Evolutionary conservation across 1,284 basidiomycete genomes (phyloP), one percentile per base, ranked within the genome.

Genomic region (Ustilago shanxiensis): DNA sequence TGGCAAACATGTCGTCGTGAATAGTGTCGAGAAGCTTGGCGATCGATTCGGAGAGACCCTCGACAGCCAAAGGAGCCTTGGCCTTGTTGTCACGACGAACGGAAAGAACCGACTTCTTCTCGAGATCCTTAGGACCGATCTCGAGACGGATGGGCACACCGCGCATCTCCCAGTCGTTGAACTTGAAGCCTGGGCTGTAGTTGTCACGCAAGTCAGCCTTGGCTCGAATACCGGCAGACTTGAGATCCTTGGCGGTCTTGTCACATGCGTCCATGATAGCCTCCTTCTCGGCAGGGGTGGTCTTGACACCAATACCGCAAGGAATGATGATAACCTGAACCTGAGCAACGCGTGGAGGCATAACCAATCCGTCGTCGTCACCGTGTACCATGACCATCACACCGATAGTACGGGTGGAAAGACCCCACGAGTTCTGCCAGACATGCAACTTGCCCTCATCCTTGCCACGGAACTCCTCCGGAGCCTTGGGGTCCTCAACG

Each of bases 361-460:
- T 91, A 14, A 99, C 95, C 73, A 99, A 88, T 51, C 96, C 96
- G 86, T 98, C 94, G 87, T 99, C 94, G 87, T 99, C 97, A 59
- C 96, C 96, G 86, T 99, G 97, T 11, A 95, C 91, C 96, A 99
- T 99, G 84, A 98, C 95, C 95, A 98, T 98, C 69, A 98, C 94
- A 86, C 96, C 96, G 81, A 99, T 95, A 39, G 93, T 91, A 66
- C 96, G 90, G n/a, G 97, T 99, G 55, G 93, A 95, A 52, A 99
- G 88, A 85, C 97, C 97, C 97, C 96, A 99, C 58, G 93, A 95
- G 88, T 98, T 99, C 88, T 99, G 96, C 95, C 94, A 98, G 18
- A 95, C 95, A 81, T 92, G 92, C 90, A 87, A 88, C 94, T 94
- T 79, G 39, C 83, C 84, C 64, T 85, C 82, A 14, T 71, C 66